phyloP scores from a whole-genome alignment of 768 basidiomycete species.

The Favolaschia claudopus region DNA sequence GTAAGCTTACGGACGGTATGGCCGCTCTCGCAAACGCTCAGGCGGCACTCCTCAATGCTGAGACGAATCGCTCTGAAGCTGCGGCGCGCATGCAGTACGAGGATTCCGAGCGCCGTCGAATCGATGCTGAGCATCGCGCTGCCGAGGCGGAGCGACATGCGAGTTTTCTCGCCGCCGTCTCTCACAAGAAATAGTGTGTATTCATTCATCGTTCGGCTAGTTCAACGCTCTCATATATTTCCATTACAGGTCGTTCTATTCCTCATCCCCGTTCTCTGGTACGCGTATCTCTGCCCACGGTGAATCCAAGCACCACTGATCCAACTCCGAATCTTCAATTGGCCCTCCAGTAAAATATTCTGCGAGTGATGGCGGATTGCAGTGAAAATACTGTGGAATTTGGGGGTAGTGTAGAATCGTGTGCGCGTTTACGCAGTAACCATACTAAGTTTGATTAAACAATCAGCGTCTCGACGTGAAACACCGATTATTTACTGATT shows the following conservation, averaged over 20 bases:
- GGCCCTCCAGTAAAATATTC: constrained; percentile 24
- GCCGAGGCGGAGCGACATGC: constrained; percentile 12
- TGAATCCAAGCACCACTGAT: constrained; percentile 14
- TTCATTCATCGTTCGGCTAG: too few relatives aligned
- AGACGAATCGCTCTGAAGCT: not conserved
- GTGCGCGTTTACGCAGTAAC: constrained; percentile 11
- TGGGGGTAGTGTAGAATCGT: constrained; percentile 24
- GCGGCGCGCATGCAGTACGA: not conserved
- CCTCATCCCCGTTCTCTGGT: not conserved
- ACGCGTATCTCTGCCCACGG: constrained; percentile 9
- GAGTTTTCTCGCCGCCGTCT: not conserved
- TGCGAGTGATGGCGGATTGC: constrained; percentile 17
- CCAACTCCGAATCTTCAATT: constrained; percentile 18
- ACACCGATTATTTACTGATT: not conserved
- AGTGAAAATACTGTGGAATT: constrained; percentile 22
- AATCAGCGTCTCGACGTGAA: not conserved
- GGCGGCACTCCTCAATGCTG: not conserved
- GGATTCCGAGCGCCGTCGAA: not conserved
- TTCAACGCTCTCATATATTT: too few relatives aligned
- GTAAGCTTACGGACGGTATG: not conserved
- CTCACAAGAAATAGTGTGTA: not conserved
- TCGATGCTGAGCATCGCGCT: not conserved
- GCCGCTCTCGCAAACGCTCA: not conserved
- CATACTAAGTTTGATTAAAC: not conserved
- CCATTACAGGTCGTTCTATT: not conserved